These are phyloP conservation scores for Cucurbitaria berberidis DNA, from an alignment of 2,329 filamentous ascomycete genomes.

Conservation along the genomic window DNA sequence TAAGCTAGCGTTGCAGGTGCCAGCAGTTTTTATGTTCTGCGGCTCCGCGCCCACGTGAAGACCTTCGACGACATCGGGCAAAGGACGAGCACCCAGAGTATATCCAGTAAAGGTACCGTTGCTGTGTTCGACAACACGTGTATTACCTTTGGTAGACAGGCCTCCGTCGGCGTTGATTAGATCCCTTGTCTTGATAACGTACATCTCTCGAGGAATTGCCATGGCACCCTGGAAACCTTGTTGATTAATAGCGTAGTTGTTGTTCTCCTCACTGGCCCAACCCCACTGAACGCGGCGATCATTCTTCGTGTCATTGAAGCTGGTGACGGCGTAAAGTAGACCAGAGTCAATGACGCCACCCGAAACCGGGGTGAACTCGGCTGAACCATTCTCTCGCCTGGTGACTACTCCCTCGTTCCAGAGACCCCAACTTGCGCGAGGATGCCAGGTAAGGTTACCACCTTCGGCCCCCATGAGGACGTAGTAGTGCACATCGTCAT, in stretches of 20 bases:
- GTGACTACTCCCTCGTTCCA: slow-evolving; percentile 55
- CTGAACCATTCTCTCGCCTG: slow-evolving; percentile 53
- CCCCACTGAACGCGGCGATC: slow-evolving; percentile 56
- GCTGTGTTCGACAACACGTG: slow-evolving; percentile 40
- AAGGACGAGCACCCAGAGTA: slow-evolving; percentile 53
- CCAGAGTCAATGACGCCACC: slow-evolving; percentile 55
- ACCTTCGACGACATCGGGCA: slow-evolving; percentile 53
- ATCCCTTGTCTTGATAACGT: slow-evolving; percentile 52
- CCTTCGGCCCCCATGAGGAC: slow-evolving; percentile 53
- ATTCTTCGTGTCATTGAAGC: slow-evolving; percentile 57
- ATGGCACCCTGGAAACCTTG: slow-evolving; percentile 55
- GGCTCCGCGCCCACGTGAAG: slow-evolving; percentile 40
- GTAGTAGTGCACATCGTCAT: slow-evolving; percentile 54
- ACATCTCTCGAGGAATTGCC: slow-evolving; percentile 54
- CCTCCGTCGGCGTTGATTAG: slow-evolving; percentile 46
- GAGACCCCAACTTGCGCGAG: slow-evolving; percentile 51
- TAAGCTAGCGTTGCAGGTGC: slow-evolving; percentile 27
- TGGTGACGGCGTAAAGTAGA: slow-evolving; percentile 53
- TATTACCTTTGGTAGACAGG: slow-evolving; percentile 45
- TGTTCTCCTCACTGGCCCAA: slow-evolving; percentile 55
- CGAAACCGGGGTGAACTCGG: slow-evolving; percentile 52
- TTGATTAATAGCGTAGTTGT: slow-evolving; percentile 50
- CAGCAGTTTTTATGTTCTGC: slow-evolving; percentile 25
- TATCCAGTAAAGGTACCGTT: slow-evolving; percentile 52
- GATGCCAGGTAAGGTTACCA: slow-evolving; percentile 52